phyloP scores from a whole-genome alignment of 805 yeast species.

The Saturnispora quitensis region DNA sequence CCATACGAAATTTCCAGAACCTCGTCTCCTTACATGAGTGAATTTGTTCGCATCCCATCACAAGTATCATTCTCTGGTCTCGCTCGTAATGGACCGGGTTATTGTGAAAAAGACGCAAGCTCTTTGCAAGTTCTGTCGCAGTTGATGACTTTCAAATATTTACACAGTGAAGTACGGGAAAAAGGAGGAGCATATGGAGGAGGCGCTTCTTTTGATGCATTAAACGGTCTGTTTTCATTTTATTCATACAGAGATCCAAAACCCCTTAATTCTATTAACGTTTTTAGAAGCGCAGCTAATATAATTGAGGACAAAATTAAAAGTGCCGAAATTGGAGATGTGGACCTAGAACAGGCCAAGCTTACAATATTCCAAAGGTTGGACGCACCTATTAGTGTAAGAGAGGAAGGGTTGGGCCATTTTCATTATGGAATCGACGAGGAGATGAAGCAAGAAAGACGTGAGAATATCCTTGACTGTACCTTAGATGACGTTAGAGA shows the following conservation, averaged over 20 bases:
- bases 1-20: conserved; percentile 11
- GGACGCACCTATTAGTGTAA: conserved; percentile 81
- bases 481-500: conserved; percentile 49
- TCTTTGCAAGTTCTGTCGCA: conserved; percentile 75
- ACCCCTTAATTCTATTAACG: conserved; percentile 56
- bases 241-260: conserved; percentile 95
- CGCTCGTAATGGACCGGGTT: conserved; percentile 57
- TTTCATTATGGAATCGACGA: conserved; percentile 67
- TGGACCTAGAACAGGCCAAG: conserved; percentile 82
- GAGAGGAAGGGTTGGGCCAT: conserved; percentile 60
- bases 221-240: conserved; percentile 71
- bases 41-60: conserved; percentile 63
- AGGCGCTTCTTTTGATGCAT: conserved; percentile 74
- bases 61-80: conserved; percentile 80
- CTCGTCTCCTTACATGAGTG: background rate
- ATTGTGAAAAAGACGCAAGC: conserved; percentile 69
- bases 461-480: conserved; percentile 65
- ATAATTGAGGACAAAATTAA: conserved; percentile 31
- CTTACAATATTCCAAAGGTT: conserved; percentile 82
- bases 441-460: conserved; percentile 70
- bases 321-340: conserved; percentile 26
- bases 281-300: conserved; percentile 45
- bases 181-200: conserved; percentile 99
- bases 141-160: conserved; percentile 66
- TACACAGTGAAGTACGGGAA: conserved; percentile 87